These are phyloP conservation scores for Colletotrichum gigasporum DNA, from an alignment of 2,329 filamentous ascomycete species.

Conservation along the genomic window DNA sequence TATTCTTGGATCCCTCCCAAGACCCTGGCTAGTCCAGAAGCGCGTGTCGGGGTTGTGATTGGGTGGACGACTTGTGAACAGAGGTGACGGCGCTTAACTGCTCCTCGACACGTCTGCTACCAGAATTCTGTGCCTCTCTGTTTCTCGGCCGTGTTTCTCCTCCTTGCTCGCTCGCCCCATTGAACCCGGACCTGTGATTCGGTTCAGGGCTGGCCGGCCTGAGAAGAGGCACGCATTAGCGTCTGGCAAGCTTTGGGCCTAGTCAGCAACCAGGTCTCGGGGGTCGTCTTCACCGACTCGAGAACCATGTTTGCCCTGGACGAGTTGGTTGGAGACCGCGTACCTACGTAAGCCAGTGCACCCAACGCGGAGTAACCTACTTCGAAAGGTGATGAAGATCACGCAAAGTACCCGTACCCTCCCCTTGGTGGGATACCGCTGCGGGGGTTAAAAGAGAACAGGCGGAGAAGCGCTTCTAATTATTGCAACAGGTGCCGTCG, in stretches of 20 bases:
- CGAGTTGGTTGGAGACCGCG: background rate
- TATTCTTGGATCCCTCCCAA: constrained; percentile 34
- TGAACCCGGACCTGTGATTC: constrained; percentile 13
- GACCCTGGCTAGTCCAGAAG: constrained; percentile 7
- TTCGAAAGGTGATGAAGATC: no score
- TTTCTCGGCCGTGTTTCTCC: background rate
- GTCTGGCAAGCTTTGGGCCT: constrained; percentile 17
- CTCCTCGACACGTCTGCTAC: constrained; percentile 14
- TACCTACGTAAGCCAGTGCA: background rate
- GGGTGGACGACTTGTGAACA: constrained; percentile 27
- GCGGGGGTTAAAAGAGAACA: background rate
- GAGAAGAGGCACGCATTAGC: constrained; percentile 20
- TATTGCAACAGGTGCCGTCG: background rate
- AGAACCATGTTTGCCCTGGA: background rate
- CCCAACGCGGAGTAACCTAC: background rate
- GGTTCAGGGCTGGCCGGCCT: background rate
- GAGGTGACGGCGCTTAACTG: constrained; percentile 35
- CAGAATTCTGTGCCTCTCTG: constrained; percentile 1
- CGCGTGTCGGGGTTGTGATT: constrained; percentile 31
- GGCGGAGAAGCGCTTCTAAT: background rate
- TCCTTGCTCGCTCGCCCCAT: background rate
- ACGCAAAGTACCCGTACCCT: no score
- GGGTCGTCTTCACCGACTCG: constrained; percentile 11
- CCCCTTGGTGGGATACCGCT: no score
- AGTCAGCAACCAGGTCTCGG: background rate